Evolutionary conservation across 2,329 filamentous ascomycete genomes (phyloP).

Genomic region (Periconia sp.): DNA sequence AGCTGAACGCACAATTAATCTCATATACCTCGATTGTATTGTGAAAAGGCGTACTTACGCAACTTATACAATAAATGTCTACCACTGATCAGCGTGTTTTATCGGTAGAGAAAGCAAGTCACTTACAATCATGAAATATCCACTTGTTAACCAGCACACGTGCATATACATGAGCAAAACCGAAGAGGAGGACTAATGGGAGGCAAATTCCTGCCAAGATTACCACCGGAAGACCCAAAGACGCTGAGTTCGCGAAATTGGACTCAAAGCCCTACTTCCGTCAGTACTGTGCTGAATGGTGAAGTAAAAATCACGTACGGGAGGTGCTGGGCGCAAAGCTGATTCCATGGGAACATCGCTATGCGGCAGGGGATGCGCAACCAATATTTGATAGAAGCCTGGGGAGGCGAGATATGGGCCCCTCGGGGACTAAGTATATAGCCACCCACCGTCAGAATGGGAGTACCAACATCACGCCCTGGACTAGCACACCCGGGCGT

Average conservation of each 20-base stretch:
- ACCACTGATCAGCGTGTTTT: neutral
- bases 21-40: neutral
- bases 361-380: slow-evolving; percentile 1
- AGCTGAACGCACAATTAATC: slow-evolving; percentile 3
- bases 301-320: neutral
- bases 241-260: slow-evolving; percentile 16
- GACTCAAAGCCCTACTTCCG: slow-evolving; percentile 13
- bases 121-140: slow-evolving; percentile 22
- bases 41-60: slow-evolving; percentile 1
- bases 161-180: slow-evolving; percentile 14
- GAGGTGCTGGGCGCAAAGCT: slow-evolving; percentile 10
- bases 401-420: slow-evolving; percentile 1
- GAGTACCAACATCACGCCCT: neutral
- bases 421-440: slow-evolving; percentile 5
- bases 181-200: slow-evolving; percentile 15
- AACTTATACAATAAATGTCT: slow-evolving; percentile 17
- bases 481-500: neutral
- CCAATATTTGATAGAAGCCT: slow-evolving; percentile 2
- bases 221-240: slow-evolving; percentile 19
- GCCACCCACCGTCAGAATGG: neutral
- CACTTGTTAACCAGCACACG: slow-evolving; percentile 14
- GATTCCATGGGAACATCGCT: slow-evolving; percentile 12
- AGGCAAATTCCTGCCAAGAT: slow-evolving; percentile 16
- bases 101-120: neutral
- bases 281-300: neutral